A percentile compares a stretch with the other conserved stretches of the same genome.
These are phyloP conservation scores for Primulina eburnea DNA, from an alignment of 257 asterid species.

Conservation along the genomic window DNA sequence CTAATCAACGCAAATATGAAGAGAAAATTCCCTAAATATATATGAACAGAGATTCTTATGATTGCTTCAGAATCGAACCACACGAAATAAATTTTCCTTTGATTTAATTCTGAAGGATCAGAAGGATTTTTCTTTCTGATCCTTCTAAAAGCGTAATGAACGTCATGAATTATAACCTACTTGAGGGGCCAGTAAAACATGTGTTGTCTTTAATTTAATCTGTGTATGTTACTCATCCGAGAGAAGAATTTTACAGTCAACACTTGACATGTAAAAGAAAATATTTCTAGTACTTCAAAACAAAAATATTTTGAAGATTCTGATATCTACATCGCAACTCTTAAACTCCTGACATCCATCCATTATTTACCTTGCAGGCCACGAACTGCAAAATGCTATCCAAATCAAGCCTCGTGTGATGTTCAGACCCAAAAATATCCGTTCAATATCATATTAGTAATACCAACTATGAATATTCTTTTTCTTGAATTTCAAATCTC, in stretches of 20 bases:
- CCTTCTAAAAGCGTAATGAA: background rate
- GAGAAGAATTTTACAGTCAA: background rate
- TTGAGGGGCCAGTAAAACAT: background rate
- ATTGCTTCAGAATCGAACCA: too few species aligned
- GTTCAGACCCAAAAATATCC: background rate
- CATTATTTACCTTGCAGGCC: background rate
- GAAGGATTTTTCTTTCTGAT: too few species aligned
- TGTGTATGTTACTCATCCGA: background rate
- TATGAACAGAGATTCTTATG: background rate
- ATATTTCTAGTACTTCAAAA: background rate
- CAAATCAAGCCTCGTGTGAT: background rate
- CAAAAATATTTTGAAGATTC: background rate
- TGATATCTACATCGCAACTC: background rate
- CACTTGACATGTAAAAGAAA: slow-evolving; percentile 2
- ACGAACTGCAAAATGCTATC: background rate
- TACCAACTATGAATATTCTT: background rate
- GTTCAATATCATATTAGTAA: too few species aligned
- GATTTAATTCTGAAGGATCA: too few species aligned
- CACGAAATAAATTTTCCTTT: too few species aligned
- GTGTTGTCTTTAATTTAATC: background rate
- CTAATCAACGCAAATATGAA: slow-evolving; percentile 4
- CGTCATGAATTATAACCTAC: background rate
- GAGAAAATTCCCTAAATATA: background rate
- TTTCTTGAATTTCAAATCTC: background rate
- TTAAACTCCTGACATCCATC: background rate